Base-by-base conservation (phyloP, 768 basidiomycete genomes). In the Vararia minispora region DNA sequence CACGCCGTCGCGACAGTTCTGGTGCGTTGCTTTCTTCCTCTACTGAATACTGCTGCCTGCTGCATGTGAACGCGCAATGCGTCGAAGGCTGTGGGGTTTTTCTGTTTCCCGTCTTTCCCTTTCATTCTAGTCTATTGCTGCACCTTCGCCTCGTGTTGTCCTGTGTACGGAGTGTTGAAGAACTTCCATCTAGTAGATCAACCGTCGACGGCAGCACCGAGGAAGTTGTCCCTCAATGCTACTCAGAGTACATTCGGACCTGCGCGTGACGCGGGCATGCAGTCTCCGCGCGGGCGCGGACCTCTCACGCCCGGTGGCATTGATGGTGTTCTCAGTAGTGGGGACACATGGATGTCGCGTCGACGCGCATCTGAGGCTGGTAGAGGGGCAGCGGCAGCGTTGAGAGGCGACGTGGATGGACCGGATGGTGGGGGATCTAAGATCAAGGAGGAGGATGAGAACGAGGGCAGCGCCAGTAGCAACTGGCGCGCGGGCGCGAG, bases 181-280 rank as follows among this genome's bases (percentile, higher is more conserved):
- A 25, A 23, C 24, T 20, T 34, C 33, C 44, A 45, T 39, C 44
- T 35, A 42, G 23, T 53, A 85, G 84, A 87, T 57, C 72, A 72
- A 52, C 59, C 71, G 22, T 60, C 74, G n/a, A 46, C 66, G 36
- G 42, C 62, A 18, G 51, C 76, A 18, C 73, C 78, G 32, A 72
- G 82, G 30, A 85, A 82, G 58, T 68, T 76, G 28, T 85, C 85
- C 6, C 53, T 80, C 51, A 79, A 83, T 16, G 65, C 68, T 38
- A 61, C 71, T 40, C 79, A 78, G 50, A 62, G 64, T 18, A 58
- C 74, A n/a, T 50, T 66, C 13, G 43, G 61, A 39, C 72, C 76
- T 30, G 69, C 81, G 27, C 76, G 81, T 33, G 81, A 82, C 35
- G 52, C 55, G 10, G 64, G 63, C 16, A 59, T 74, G 39, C 70